Percentiles rank a stretch among this genome's conserved stretches.
Conservation (phyloP, 2,329 filamentous ascomycete genomes). For the Phaeosphaeriaceae sp. region DNA sequence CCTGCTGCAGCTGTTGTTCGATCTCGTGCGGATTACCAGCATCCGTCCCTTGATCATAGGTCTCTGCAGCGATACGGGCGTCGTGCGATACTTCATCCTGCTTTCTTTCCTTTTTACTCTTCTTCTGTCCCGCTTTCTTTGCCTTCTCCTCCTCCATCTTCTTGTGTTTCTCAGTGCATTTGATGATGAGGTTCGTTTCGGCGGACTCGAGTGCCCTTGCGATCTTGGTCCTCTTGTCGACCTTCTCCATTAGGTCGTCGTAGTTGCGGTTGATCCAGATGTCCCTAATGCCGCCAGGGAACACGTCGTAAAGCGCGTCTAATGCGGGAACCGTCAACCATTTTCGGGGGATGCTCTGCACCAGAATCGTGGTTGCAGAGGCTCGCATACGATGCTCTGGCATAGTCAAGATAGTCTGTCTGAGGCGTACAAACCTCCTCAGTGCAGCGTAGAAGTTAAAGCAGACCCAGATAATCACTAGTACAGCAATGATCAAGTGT, state of each 20-base stretch:
- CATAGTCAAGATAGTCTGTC: conserved; percentile 92
- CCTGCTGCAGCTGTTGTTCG: conserved; percentile 58
- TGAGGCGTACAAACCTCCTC: conserved; percentile 85
- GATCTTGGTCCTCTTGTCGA: conserved; percentile 74
- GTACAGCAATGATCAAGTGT: conserved; percentile 79
- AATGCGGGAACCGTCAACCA: conserved; percentile 88
- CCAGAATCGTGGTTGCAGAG: conserved; percentile 93
- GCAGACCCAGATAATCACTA: conserved; percentile 83
- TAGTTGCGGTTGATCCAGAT: conserved; percentile 96
- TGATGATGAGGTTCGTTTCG: conserved; percentile 82
- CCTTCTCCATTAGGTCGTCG: conserved; percentile 82
- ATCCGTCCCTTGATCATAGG: conserved; percentile 60
- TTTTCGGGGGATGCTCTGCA: conserved; percentile 86
- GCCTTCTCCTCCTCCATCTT: conserved; percentile 70
- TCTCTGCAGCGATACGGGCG: conserved; percentile 57
- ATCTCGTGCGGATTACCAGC: conserved; percentile 65
- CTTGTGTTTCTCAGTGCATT: conserved; percentile 79
- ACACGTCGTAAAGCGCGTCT: conserved; percentile 88
- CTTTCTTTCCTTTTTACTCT: conserved; percentile 60
- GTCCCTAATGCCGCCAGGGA: conserved; percentile 92
- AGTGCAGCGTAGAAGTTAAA: conserved; percentile 87
- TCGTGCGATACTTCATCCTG: conserved; percentile 69
- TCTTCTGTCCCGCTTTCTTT: conserved; percentile 65
- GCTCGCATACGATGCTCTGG: conserved; percentile 92
- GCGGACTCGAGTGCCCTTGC: conserved; percentile 78